Conservation (phyloP, 2,329 filamentous ascomycete genomes). For the Venturia pyrina region DNA sequence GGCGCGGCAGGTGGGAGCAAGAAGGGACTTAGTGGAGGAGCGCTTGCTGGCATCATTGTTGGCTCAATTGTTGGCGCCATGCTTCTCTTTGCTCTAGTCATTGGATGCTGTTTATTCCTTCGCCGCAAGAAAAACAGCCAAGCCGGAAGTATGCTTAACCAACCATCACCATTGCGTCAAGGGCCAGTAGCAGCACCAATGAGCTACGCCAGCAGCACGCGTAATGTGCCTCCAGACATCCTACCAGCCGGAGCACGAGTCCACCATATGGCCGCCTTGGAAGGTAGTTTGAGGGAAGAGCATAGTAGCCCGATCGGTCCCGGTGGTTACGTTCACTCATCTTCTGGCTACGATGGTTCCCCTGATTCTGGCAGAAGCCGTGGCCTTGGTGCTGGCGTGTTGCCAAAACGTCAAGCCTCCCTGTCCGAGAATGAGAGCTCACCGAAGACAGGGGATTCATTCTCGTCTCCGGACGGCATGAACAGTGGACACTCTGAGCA, state of each 20-base stretch:
- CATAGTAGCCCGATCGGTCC: conserved; percentile 20
- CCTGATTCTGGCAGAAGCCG: conserved; percentile 51
- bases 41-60: conserved; percentile 83
- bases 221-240: conserved; percentile 37
- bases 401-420: conserved; percentile 69
- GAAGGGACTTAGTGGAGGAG: conserved; percentile 62
- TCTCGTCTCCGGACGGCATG: conserved; percentile 76
- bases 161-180: conserved; percentile 59
- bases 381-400: conserved; percentile 41
- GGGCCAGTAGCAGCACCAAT: conserved; percentile 25
- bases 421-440: conserved; percentile 70
- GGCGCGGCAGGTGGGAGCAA: conserved; percentile 24
- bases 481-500: conserved; percentile 92
- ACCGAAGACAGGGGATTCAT: conserved; percentile 58
- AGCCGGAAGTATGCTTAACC: conserved; percentile 72
- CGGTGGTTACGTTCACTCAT: conserved; percentile 45
- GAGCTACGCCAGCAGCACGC: conserved; percentile 31
- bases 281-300: conserved; percentile 55
- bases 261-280: conserved; percentile 88
- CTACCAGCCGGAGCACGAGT: conserved; percentile 74
- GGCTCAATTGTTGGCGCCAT: conserved; percentile 64
- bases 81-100: conserved; percentile 56
- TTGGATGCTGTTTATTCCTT: conserved; percentile 47
- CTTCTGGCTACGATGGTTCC: conserved; percentile 64
- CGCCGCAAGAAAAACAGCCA: conserved; percentile 50